These are phyloP conservation scores for Viola odorata DNA, from an alignment of 345 rosid genomes.

Conservation along the genomic window DNA sequence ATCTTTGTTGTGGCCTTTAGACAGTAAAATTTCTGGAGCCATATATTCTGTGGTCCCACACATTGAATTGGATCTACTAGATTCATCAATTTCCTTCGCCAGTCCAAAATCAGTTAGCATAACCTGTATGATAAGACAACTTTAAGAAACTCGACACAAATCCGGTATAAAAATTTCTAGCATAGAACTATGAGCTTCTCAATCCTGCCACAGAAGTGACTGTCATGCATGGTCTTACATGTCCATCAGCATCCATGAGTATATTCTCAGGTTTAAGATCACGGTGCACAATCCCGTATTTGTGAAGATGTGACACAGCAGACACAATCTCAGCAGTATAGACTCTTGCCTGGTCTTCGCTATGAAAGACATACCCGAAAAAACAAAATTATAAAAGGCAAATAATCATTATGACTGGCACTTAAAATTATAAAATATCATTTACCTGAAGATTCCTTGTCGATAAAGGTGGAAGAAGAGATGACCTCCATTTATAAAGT, in stretches of 20 bases:
- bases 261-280: conserved; percentile 78
- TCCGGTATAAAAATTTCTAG: too few relatives aligned
- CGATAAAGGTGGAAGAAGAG: conserved; percentile 69
- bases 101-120: conserved; percentile 70
- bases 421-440: neutral
- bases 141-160: neutral
- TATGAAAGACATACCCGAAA: conserved; percentile 18
- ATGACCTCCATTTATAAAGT: conserved; percentile 71
- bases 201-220: conserved; percentile 8
- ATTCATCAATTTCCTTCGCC: conserved; percentile 68
- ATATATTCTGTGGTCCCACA: conserved; percentile 73
- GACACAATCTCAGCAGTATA: conserved; percentile 69
- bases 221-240: conserved; percentile 34
- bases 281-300: conserved; percentile 55
- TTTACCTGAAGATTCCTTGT: conserved; percentile 64
- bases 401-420: neutral
- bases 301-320: conserved; percentile 79
- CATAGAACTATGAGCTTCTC: neutral
- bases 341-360: conserved; percentile 73
- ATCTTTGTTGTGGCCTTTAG: conserved; percentile 66
- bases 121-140: conserved; percentile 33
- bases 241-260: conserved; percentile 64
- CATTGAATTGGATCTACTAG: conserved; percentile 63
- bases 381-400: conserved; percentile 15
- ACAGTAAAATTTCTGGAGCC: conserved; percentile 67